Evolutionary conservation across 169 alveolate genomes (phyloP).

Genomic region (Eimeria zaria): DNA sequence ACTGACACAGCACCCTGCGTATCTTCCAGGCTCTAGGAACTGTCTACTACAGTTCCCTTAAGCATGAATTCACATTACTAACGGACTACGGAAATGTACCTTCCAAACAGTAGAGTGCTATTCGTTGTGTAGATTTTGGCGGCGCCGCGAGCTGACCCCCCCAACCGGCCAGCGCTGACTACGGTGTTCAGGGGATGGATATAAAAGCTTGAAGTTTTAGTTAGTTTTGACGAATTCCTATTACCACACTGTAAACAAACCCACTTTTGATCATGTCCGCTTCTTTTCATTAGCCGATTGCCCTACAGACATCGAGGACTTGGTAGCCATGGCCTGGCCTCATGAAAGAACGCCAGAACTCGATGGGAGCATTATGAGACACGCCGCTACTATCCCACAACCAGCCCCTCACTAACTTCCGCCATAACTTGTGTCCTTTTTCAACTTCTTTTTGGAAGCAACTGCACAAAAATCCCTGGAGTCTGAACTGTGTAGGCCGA

Average conservation of each 20-base stretch:
- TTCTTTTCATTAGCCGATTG: not conserved
- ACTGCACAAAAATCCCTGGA: not conserved
- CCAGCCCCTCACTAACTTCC: not conserved
- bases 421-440: not conserved
- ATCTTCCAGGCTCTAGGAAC: too few species aligned
- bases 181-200: not conserved
- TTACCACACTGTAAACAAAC: not conserved
- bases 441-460: not conserved
- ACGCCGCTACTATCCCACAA: not conserved
- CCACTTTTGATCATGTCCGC: not conserved
- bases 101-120: not conserved
- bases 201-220: not conserved
- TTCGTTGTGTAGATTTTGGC: not conserved
- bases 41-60: too few species aligned
- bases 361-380: not conserved
- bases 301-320: constrained; percentile 27
- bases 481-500: not conserved
- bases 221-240: not conserved
- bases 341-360: not conserved
- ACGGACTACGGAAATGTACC: not conserved
- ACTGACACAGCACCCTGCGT: too few species aligned
- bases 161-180: not conserved
- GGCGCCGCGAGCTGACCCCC: not conserved
- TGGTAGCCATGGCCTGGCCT: constrained; percentile 16
- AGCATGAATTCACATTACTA: not conserved